Evolutionary conservation across 2,329 filamentous ascomycete genomes (phyloP), one percentile per base, ranked within the genome.

Genomic region (Ophiostoma piceae): DNA sequence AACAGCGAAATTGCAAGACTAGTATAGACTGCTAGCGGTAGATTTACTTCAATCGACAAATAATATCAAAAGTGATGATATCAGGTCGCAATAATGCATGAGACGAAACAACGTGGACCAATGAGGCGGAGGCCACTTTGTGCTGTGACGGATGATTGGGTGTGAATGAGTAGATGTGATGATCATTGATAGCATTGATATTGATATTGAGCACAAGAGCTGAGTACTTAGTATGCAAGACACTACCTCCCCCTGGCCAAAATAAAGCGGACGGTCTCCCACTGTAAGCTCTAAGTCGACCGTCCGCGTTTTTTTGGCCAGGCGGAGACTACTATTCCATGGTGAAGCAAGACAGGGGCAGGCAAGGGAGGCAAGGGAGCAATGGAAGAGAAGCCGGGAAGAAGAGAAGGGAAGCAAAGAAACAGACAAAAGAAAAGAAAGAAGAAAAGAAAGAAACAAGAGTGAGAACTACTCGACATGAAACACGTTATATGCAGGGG

Each of bases 21-120:
- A 35, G 35, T 1, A 29, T 29, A 35, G 35, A 35, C 35, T 35
- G 22, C 51, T 57, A 29, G 51, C 12, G 8, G 19, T 19, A 26
- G 12, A 62, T 60, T 1, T 2, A 9, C 2, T 41, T 2, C 12
- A 11, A 14, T 2, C 39, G 12, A 41, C 3, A 41, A 41, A 14
- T 12, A 41, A 41, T 2, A 41, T 0, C 3, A 41, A 14, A 43
- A 19, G 16, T 47, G 41, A 47, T 16, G 12, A 16, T 47, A n/a
- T 47, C 16, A 47, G 62, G 32, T 65, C 12, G 32, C 19, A 39
- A n/a, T n/a, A 35, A 39, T 22, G 62, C 62, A 65, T 39, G 62
- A 65, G 39, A 65, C 62, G 62, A 65, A 39, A 65, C 62, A 65
- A 65, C 62, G 62, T 65, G 62, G 62, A 37, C 62, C 62, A 65